These are phyloP conservation scores for Amphibolis antarctica DNA, from an alignment of 106 monocot genomes.

Conservation along the genomic window DNA sequence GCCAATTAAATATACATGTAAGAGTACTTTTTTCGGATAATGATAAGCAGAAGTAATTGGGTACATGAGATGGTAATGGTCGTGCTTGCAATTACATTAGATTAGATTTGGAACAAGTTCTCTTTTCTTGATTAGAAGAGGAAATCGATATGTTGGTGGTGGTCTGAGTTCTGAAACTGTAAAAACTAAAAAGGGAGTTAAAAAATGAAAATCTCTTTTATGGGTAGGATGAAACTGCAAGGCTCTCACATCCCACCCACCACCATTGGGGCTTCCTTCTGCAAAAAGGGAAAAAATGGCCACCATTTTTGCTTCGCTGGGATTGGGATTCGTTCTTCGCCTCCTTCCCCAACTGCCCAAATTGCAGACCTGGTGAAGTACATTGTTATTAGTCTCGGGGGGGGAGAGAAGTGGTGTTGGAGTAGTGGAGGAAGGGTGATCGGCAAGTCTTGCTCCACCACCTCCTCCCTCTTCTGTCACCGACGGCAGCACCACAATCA, in stretches of 20 bases:
- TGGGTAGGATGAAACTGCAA: background rate
- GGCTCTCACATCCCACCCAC: too few species aligned
- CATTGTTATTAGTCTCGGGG: background rate
- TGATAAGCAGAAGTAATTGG: too few species aligned
- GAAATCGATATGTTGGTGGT: background rate
- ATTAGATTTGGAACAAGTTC: too few species aligned
- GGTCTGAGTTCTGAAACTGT: background rate
- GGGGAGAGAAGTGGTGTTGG: background rate
- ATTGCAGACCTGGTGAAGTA: background rate
- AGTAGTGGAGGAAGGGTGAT: slow-evolving; percentile 6
- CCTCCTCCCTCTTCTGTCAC: background rate
- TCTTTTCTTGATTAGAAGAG: background rate
- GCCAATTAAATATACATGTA: too few species aligned
- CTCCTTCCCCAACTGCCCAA: background rate
- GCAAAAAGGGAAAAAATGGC: background rate
- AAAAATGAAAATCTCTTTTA: background rate
- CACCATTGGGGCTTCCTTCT: background rate
- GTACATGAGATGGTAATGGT: too few species aligned
- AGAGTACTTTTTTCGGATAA: too few species aligned
- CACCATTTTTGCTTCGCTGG: background rate
- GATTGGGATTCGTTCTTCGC: too few species aligned
- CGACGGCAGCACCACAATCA: background rate
- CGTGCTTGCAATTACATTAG: too few species aligned
- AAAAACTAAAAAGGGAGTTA: too few species aligned
- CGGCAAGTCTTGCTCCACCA: background rate